Conservation (phyloP, 2,329 filamentous ascomycete species). For the Exophiala mesophila region DNA sequence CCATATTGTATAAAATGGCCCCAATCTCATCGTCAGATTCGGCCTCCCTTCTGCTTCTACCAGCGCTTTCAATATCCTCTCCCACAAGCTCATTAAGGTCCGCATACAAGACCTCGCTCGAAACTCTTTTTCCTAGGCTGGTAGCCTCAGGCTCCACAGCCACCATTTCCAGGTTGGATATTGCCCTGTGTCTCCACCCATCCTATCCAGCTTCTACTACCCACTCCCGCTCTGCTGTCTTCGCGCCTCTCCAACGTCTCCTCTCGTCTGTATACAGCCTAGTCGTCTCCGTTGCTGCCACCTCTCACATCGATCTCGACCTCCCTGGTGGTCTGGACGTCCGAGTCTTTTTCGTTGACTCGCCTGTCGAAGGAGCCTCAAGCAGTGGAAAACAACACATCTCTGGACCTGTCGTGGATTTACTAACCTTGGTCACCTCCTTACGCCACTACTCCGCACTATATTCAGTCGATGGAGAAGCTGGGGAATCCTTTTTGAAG, state of each 20-base stretch:
- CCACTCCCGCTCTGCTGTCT: constrained; percentile 17
- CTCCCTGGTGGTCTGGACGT: constrained; percentile 69
- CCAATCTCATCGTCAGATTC: neutral
- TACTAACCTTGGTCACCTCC: constrained; percentile 42
- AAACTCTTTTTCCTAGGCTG: constrained; percentile 20
- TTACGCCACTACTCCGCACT: constrained; percentile 27
- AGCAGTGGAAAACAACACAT: constrained; percentile 1
- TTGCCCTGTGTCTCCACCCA: constrained; percentile 15
- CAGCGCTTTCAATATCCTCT: constrained; percentile 12
- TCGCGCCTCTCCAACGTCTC: constrained; percentile 53
- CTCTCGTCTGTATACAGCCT: constrained; percentile 75
- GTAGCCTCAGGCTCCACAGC: constrained; percentile 4
- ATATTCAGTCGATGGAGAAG: constrained; percentile 33
- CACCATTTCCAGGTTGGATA: constrained; percentile 13
- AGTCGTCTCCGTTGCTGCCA: constrained; percentile 65
- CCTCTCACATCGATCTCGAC: constrained; percentile 58
- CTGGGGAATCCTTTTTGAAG: constrained; percentile 41
- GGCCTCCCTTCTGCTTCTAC: constrained; percentile 18
- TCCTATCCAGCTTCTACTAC: constrained; percentile 11
- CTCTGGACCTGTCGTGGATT: constrained; percentile 47
- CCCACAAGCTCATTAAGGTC: constrained; percentile 12
- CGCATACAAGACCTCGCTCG: constrained; percentile 20
- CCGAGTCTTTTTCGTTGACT: constrained; percentile 58
- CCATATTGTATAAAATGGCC: constrained; percentile 14
- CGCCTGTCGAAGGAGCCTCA: constrained; percentile 10